Conservation (phyloP, 148 eudicot genomes). For the Rhododendron ferrugineum region DNA sequence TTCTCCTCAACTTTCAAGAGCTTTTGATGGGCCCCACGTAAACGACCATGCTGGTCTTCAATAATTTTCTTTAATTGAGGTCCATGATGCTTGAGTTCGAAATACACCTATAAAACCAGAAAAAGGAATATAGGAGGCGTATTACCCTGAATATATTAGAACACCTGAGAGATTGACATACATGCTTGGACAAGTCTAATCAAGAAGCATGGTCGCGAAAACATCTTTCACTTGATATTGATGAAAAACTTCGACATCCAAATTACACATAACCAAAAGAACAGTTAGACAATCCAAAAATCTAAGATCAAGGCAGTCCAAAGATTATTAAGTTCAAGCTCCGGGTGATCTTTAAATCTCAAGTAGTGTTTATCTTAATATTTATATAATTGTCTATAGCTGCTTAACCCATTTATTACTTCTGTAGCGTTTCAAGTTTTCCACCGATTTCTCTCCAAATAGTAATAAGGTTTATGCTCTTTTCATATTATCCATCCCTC, state of each 20-base stretch:
- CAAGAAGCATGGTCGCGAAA: background rate
- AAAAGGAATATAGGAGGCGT: background rate
- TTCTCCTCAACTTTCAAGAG: conserved; percentile 55
- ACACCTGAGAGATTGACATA: background rate
- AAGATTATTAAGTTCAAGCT: background rate
- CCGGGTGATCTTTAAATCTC: background rate
- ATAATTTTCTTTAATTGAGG: conserved; percentile 72
- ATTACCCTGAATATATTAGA: background rate
- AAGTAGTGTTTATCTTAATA: background rate
- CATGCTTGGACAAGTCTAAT: conserved; percentile 2
- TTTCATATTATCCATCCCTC: no score
- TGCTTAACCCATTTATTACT: background rate
- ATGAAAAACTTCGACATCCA: background rate
- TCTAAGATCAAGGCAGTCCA: background rate
- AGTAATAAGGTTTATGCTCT: no score
- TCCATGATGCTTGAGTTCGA: conserved; percentile 88
- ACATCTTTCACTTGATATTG: background rate
- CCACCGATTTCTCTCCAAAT: no score
- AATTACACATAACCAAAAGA: background rate
- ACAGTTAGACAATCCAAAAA: background rate
- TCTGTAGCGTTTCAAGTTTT: background rate
- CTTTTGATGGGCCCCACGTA: conserved; percentile 55
- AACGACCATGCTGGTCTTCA: conserved; percentile 58
- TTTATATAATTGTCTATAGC: background rate
- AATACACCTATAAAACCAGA: conserved; percentile 48